Evolutionary conservation across 148 eudicot genomes (phyloP), one percentile per base, ranked within the genome.

Genomic region (Fagopyrum homotropicum): DNA sequence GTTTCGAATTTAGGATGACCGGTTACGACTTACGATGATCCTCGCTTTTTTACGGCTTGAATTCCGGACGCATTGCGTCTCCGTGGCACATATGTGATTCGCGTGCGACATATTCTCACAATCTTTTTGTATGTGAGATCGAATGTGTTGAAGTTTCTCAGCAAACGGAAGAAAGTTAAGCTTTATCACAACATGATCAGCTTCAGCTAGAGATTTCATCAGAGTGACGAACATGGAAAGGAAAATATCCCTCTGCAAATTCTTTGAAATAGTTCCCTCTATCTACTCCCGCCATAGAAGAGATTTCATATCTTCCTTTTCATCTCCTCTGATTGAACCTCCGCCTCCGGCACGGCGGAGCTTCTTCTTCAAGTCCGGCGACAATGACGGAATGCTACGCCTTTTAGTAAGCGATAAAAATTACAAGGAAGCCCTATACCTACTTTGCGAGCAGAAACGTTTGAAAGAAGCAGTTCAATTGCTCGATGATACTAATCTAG

Each of bases 381-480:
- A 30, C 69, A 76, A 43, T 5, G 82, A 75, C 46, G 60, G 29
- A 10, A 15, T 55, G 22, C 61, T 77, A 44, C 75, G 77, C 73
- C 82, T 45, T 9, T 72, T 77, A 69, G 69, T 57, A 16, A 69
- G 29, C 26, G 81, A 79, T 16, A 66, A 51, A 14, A 66, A 52
- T 26, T 84, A 79, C 72, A 70, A 68, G 11, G 80, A 87, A 79
- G 78, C 77, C 19, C 81, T 83, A 61, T 50, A 72, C 57, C 26
- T 68, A 8, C 77, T 86, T 68, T 86, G 89, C 69, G 66, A 80
- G 44, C 75, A 81, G 50, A 86, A 84, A 6, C 84, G 81, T n/a
- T 63, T 86, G 17, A 82, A 63, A 75, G 87, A 86, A 79, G 89
- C 89, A 50, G 69, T 87, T 46, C 77, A 78, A 40, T 29, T 83